Evolutionary conservation across 352 stramenopile genomes (phyloP).

Genomic region (Elongisporangium anandrum): DNA sequence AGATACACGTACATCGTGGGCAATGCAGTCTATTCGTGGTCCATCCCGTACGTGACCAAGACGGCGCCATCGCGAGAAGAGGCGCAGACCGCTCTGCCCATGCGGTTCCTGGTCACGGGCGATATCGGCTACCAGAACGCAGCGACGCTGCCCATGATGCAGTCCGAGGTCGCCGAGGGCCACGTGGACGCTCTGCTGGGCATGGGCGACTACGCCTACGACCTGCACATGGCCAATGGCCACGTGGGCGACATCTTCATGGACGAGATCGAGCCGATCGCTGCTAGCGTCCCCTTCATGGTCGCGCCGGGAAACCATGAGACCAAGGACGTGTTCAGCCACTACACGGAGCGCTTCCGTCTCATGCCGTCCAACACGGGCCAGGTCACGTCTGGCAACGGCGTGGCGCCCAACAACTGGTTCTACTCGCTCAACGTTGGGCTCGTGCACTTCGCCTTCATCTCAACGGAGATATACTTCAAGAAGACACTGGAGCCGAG

Average conservation of each 20-base stretch:
- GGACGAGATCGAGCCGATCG: conserved; percentile 85
- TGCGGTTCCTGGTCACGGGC: conserved; percentile 74
- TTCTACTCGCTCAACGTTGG: conserved; percentile 88
- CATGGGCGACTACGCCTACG: conserved; percentile 89
- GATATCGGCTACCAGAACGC: conserved; percentile 90
- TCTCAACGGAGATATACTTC: conserved; percentile 90
- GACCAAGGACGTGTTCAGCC: conserved; percentile 72
- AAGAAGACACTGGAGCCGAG: conserved; percentile 47
- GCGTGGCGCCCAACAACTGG: conserved; percentile 83
- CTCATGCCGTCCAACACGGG: conserved; percentile 79
- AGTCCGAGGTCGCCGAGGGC: conserved; percentile 76
- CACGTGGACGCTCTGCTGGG: conserved; percentile 78
- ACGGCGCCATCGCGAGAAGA: conserved; percentile 44
- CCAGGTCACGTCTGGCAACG: conserved; percentile 39
- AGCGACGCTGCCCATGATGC: conserved; percentile 85
- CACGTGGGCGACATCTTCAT: conserved; percentile 89
- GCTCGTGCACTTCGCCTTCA: conserved; percentile 83
- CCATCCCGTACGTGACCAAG: conserved; percentile 74
- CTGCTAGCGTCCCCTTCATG: conserved; percentile 85
- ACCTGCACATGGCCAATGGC: conserved; percentile 76
- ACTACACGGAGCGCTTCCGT: conserved; percentile 86
- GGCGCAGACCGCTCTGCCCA: conserved; percentile 24
- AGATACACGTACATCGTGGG: conserved; percentile 85
- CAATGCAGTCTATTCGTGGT: conserved; percentile 73
- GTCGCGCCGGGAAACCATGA: conserved; percentile 91